These are phyloP conservation scores for Arthrobotrys iridis DNA, from an alignment of 2,329 filamentous ascomycete species.

Conservation along the genomic window DNA sequence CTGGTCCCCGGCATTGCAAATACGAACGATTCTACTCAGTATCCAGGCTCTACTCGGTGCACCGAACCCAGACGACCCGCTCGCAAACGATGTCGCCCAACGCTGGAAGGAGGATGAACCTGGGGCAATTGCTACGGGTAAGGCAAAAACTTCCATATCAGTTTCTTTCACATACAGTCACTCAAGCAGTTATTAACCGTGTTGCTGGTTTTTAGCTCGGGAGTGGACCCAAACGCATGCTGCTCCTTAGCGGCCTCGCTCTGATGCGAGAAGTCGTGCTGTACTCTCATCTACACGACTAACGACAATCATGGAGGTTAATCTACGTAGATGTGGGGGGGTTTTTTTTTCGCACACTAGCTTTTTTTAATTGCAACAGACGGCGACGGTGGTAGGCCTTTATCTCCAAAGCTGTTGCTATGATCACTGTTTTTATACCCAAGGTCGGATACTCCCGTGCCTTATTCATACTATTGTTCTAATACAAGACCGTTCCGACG, in stretches of 20 bases:
- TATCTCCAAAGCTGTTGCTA: background rate
- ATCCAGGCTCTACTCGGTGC: conserved; percentile 96
- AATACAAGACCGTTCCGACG: background rate
- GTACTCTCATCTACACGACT: background rate
- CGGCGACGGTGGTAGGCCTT: too few species aligned
- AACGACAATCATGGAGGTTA: background rate
- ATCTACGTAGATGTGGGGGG: background rate
- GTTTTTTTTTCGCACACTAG: conserved; percentile 13
- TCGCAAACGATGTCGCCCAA: conserved; percentile 96
- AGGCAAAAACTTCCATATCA: too few species aligned
- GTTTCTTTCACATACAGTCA: background rate
- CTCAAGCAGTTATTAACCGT: background rate
- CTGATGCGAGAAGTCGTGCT: conserved; percentile 58
- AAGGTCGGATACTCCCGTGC: background rate
- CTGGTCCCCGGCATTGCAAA: conserved; percentile 98
- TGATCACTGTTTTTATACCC: background rate
- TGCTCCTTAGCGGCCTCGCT: conserved; percentile 63
- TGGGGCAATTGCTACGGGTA: conserved; percentile 89
- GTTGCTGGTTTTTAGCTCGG: conserved; percentile 44
- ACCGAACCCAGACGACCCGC: conserved; percentile 97
- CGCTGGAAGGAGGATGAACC: conserved; percentile 97
- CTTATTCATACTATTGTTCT: background rate
- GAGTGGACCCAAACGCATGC: conserved; percentile 93
- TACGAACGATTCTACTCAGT: conserved; percentile 96
- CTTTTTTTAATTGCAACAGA: background rate